phyloP scores from a whole-genome alignment of 371 early-diverging fungal species.

The Spiromyces aspiralis region DNA sequence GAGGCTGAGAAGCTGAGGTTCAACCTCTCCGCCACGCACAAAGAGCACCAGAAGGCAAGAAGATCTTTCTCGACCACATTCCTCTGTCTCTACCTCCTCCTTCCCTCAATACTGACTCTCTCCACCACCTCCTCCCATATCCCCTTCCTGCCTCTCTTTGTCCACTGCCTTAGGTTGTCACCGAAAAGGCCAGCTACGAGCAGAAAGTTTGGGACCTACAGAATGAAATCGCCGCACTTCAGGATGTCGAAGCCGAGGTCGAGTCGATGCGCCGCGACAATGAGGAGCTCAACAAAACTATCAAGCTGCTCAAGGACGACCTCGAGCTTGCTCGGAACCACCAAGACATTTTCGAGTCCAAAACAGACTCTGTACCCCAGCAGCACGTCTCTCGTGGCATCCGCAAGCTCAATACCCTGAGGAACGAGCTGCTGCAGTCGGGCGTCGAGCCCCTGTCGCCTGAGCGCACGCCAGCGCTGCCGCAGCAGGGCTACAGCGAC shows the following conservation, averaged over 20 bases:
- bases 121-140: no score
- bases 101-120: no score
- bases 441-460: conserved; percentile 8
- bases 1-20: not conserved
- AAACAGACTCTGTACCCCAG: not conserved
- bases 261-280: conserved; percentile 15
- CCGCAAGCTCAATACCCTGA: conserved; percentile 11
- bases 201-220: not conserved
- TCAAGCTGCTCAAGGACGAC: conserved; percentile 11
- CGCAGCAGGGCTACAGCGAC: not conserved
- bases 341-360: not conserved
- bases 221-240: conserved; percentile 2
- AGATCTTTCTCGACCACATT: no score
- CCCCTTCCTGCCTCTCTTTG: no score
- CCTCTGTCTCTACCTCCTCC: no score
- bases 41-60: not conserved
- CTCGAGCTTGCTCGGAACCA: conserved; percentile 9
- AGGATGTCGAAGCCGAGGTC: conserved; percentile 10
- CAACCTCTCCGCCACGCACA: not conserved
- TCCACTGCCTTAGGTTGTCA: no score
- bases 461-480: not conserved
- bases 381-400: not conserved
- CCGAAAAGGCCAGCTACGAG: not conserved
- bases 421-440: conserved; percentile 13
- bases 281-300: conserved; percentile 4